phyloP scores from a whole-genome alignment of 352 stramenopile genomes.

The Phytophthora cryptogea region DNA sequence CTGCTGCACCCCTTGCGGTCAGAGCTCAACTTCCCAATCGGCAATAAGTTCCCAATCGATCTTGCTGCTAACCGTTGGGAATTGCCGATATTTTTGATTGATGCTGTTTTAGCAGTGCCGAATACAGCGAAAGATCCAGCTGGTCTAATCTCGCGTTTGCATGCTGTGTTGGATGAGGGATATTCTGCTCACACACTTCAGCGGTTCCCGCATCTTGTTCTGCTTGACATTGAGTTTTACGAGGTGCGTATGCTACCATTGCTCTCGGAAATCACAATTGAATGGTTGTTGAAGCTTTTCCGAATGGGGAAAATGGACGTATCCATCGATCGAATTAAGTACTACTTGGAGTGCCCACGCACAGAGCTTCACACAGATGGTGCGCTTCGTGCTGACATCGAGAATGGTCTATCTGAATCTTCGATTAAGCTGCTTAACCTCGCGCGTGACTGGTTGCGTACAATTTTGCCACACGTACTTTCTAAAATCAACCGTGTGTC shows the following conservation, averaged over 20 bases:
- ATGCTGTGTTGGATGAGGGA: slow-evolving; percentile 91
- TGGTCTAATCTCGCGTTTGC: slow-evolving; percentile 62
- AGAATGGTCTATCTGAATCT: slow-evolving; percentile 69
- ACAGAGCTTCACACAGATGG: slow-evolving; percentile 72
- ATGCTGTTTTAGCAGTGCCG: slow-evolving; percentile 88
- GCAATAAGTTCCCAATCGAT: slow-evolving; percentile 92
- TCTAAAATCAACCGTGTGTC: slow-evolving; percentile 99
- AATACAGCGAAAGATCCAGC: slow-evolving; percentile 12
- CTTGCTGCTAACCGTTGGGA: slow-evolving; percentile 91
- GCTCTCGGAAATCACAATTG: slow-evolving; percentile 86
- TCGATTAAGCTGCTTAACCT: slow-evolving; percentile 99
- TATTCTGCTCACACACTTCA: slow-evolving; percentile 95
- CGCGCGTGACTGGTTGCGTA: slow-evolving; percentile 96
- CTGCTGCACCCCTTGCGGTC: slow-evolving; percentile 90
- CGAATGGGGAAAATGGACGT: slow-evolving; percentile 95
- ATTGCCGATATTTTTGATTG: slow-evolving; percentile 93
- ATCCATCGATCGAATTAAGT: slow-evolving; percentile 59
- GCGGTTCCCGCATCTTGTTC: slow-evolving; percentile 96
- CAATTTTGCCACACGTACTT: slow-evolving; percentile 98
- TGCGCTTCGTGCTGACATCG: slow-evolving; percentile 78
- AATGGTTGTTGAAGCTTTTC: slow-evolving; percentile 88
- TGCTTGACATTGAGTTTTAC: slow-evolving; percentile 98
- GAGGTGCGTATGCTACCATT: slow-evolving; percentile 92
- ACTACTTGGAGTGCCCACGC: slow-evolving; percentile 71
- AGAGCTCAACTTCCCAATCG: slow-evolving; percentile 92